Conservation (phyloP, 306 rosid genomes). For the Prinsepia uniflora region DNA sequence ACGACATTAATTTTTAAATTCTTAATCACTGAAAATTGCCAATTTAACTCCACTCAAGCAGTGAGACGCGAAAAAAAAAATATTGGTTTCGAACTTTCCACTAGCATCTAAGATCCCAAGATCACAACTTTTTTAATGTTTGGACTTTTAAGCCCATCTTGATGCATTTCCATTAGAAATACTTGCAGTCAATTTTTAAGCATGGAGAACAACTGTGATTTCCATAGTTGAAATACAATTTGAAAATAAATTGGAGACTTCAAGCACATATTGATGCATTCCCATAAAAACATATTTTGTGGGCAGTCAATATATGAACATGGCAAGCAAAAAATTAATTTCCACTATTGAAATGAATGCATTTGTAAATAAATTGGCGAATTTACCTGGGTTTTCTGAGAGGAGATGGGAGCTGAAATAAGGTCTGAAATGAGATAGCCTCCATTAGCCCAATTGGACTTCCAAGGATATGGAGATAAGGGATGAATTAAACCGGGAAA, state of each 20-base stretch:
- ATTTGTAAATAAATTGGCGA: not conserved
- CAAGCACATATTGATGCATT: too few relatives aligned
- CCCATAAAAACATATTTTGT: not conserved
- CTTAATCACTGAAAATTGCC: not conserved
- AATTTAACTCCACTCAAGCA: not conserved
- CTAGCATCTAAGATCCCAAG: not conserved
- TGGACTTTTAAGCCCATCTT: not conserved
- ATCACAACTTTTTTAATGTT: too few relatives aligned
- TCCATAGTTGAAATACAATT: not conserved
- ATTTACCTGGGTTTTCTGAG: constrained; percentile 14
- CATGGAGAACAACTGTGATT: too few relatives aligned
- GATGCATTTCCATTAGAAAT: not conserved
- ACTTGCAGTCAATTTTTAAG: not conserved
- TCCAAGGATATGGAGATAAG: not conserved
- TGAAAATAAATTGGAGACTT: too few relatives aligned
- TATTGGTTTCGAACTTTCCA: too few relatives aligned
- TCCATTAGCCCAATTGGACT: constrained; percentile 18
- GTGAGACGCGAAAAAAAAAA: too few relatives aligned
- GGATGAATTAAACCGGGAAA: not conserved
- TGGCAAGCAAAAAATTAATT: not conserved
- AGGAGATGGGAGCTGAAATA: constrained; percentile 16
- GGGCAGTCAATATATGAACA: not conserved
- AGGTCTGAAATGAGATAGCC: constrained; percentile 19
- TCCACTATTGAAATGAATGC: too few relatives aligned
- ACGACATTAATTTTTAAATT: not conserved